Base-by-base conservation (phyloP, 176 grass and related monocot genomes). In the Guadua angustifolia region DNA sequence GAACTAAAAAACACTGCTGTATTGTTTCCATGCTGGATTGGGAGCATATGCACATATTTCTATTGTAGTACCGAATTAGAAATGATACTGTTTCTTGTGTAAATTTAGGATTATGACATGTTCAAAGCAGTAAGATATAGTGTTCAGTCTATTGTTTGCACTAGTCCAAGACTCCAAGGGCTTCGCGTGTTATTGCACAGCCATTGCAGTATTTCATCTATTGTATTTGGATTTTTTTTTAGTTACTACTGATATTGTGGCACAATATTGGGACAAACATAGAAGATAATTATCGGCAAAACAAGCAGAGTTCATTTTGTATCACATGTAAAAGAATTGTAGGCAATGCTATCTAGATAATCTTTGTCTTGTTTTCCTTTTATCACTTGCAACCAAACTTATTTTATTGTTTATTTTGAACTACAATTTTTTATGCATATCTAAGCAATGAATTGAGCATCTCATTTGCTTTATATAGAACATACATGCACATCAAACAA, bases 391-490 rank as follows among this genome's bases (percentile, higher is more conserved):
- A 75, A 5, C 15, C 12, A 42, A 47, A 9, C 43, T 22, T 45
- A n/a, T 67, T 55, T 77, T 19, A 13, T 50, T 50, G 5, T 78
- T 64, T 64, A 55, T 53, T 60, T 49, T 7, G 52, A 76, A 73
- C 5, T 63, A 12, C 14, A 74, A 4, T 24, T 50, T 7, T 74
- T 79, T 55, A 33, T 29, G 14, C n/a, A 53, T 57, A 43, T 13
- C 39, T 38, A 77, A 77, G 26, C 12, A 53, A 47, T 86, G 36
- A 17, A 53, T 8, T 56, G 36, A 9, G 66, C 56, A 72, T 72
- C 13, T 21, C 18, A 57, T 85, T 53, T 83, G 45, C 18, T 83
- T 56, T 83, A 32, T 62, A 74, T 72, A 32, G 3, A 47, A 72
- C 21, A n/a, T 14, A 46, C 45, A 65, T 66, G 12, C 15, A 18